Evolutionary conservation across 768 basidiomycete species (phyloP), one percentile per base, ranked within the genome.

Genomic region (Boletus subcaerulescens): DNA sequence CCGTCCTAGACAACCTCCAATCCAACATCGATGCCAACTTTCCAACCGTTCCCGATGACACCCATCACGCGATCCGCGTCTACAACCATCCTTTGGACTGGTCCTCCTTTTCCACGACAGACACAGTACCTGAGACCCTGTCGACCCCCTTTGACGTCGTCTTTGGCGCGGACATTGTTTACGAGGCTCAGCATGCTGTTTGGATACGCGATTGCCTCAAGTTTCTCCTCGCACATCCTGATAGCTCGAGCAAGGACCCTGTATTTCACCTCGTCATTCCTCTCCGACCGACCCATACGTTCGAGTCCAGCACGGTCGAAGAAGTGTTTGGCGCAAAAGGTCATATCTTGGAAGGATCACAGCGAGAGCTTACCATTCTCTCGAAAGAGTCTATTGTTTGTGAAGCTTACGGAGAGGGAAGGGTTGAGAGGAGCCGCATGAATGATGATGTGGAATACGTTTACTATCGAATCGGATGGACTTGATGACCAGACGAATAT

Each of bases 391-490:
- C 65, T 2, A 76, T 90, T 42, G 54, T 77, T 41, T 86, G 87
- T 67, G 81, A 84, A 58, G 77, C 77, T 29, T 57, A 68, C 26
- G 55, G 41, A 4, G 62, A 55, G 38, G 45, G 20, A 26, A 32
- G 40, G n/a, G 57, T 49, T 8, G 66, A 71, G 43, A 54, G 66
- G 47, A 75, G 73, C 36, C 62, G 58, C 52, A 60, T 63, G 31
- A 71, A 68, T 31, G 74, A 83, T 52, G 79, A 85, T 56, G 80
- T 89, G 32, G 81, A 82, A 63, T 93, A 93, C 60, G 74, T 77
- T 14, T 82, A 88, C 67, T 91, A 86, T 70, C 76, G 71, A 49
- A 90, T 93, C 55, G 84, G 83, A 20, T 93, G 90, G 91, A 22
- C 44, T 18, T 38, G 20, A 45, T 64, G 46, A 55, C 18, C 15